Evolutionary conservation across 441 rosid species (phyloP), one percentile per base, ranked within the genome.

Genomic region (Flueggea neowawraea): DNA sequence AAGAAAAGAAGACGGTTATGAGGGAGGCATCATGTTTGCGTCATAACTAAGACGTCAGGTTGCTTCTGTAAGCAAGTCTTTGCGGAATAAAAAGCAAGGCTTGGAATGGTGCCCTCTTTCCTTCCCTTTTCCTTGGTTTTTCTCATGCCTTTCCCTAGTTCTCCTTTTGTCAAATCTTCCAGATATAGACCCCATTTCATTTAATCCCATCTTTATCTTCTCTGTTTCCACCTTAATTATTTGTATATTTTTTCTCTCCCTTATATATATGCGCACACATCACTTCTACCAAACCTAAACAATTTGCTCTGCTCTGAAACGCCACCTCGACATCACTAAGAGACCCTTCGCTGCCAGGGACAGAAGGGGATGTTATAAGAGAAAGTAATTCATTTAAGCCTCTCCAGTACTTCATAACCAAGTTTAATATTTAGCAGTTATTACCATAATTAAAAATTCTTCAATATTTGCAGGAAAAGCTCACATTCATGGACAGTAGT

Each of bases 311-410:
- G 28, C 28, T 22, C 28, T 22, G 28, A 22, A 22, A 22, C 28
- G 2, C 2, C 41, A 36, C 41, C 6, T 1, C 15, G 78, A 81
- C 65, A 78, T 85, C 71, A 75, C 60, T 58, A 83, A 78, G 79
- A 73, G 72, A 31, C 44, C 69, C 10, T 39, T 54, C 51, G 16
- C 64, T 9, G 15, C 36, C 45, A 66, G 67, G 65, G 82, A 76
- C 28, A 80, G 57, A 66, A 80, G 96, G 53, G 98, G 96, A 3
- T 75, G 86, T 75, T 80, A 93, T 80, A 90, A 86, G 77, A 84
- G 98, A 78, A 86, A 79, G 96, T 89, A 82, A 69, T 80, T 57
- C 69, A 22, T 36, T 28, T 31, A 10, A 11, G 15, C 2, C 31
- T 11, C 2, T 31, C 16, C 41, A 36, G 9, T 36, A 5, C 41